Evolutionary conservation across 495 filamentous ascomycete genomes (phyloP), one percentile per base, ranked within the genome.

Genomic region (Neurospora pannonica): DNA sequence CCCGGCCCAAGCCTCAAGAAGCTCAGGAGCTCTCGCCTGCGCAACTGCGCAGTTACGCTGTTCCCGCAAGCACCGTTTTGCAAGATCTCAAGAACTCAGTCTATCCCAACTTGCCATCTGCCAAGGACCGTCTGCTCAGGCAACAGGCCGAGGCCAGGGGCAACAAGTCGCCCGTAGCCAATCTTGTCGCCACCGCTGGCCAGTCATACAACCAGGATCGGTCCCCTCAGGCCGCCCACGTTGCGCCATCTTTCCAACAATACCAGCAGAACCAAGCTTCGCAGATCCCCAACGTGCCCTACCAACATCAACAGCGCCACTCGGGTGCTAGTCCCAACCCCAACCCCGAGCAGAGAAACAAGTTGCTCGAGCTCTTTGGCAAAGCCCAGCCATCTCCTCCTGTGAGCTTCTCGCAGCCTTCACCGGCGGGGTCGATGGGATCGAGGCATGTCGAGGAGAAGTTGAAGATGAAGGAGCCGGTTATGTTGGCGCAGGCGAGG

Each of bases 341-440:
- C 75, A 76, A 84, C 7, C 76, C 81, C 5, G 89, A 92, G 11
- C 93, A 96, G 72, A 90, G 86, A 76, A 90, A 91, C 42, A 84
- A 88, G 11, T 83, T 95, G 13, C 86, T 94, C 15, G 92, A 89
- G 9, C 86, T 95, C 9, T 93, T 95, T 76, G 88, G 88, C n/a
- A 93, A 92, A 76, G 71, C 11, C 2, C 78, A 87, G 46, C 54
- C 54, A 36, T 67, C 54, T 67, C 28, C 54, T 28, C 54, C 54
- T 34, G 54, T 67, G 54, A 67, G 54, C 54, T 67, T 67, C 28
- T 67, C 54, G 54, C 77, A 79, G 67, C 60, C 77, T 38, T 82
- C 79, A 74, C 84, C 77, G 10, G 75, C 78, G 28, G 77, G 75
- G 11, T 77, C 80, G 38, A 78, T 85, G 11, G 79, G 80, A 34